phyloP scores from a whole-genome alignment of 2,329 filamentous ascomycete genomes.

The Magnaporthiopsis poae region DNA sequence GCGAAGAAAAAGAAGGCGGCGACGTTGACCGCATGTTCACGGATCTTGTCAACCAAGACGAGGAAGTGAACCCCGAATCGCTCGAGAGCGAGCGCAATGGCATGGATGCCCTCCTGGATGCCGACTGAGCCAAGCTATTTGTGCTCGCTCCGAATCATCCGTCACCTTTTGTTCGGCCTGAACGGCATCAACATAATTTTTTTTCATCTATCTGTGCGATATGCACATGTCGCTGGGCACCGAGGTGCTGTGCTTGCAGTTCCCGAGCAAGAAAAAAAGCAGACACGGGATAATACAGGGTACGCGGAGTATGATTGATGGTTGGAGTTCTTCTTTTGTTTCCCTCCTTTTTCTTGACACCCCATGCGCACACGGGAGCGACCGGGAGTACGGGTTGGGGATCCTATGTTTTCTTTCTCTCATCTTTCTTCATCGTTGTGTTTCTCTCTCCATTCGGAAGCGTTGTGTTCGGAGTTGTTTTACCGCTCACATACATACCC shows the following conservation, averaged over 20 bases:
- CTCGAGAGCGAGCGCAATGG: conserved; percentile 36
- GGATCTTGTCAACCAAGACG: conserved; percentile 44
- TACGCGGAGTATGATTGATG: not conserved
- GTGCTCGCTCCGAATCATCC: not conserved
- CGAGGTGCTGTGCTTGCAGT: not conserved
- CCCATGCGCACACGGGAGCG: not conserved
- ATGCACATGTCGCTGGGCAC: not conserved
- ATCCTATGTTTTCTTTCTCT: not conserved
- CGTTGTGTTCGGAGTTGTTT: not conserved
- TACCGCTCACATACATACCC: not conserved
- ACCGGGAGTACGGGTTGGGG: not conserved
- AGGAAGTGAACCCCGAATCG: conserved; percentile 34
- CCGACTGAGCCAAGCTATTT: conserved; percentile 21
- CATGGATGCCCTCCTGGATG: conserved; percentile 36
- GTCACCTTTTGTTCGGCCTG: not conserved
- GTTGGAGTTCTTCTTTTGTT: not conserved
- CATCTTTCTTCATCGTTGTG: not conserved
- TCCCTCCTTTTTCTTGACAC: not conserved
- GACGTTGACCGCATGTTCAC: conserved; percentile 47
- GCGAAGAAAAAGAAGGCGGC: conserved; percentile 26
- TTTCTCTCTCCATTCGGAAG: not conserved
- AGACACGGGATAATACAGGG: not conserved
- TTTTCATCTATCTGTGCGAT: not conserved
- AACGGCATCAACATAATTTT: not conserved
- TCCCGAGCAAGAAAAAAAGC: not conserved